Evolutionary conservation across 208 protist species (phyloP), one percentile per base, ranked within the genome.

Genomic region (Trypanosoma rangeli): DNA sequence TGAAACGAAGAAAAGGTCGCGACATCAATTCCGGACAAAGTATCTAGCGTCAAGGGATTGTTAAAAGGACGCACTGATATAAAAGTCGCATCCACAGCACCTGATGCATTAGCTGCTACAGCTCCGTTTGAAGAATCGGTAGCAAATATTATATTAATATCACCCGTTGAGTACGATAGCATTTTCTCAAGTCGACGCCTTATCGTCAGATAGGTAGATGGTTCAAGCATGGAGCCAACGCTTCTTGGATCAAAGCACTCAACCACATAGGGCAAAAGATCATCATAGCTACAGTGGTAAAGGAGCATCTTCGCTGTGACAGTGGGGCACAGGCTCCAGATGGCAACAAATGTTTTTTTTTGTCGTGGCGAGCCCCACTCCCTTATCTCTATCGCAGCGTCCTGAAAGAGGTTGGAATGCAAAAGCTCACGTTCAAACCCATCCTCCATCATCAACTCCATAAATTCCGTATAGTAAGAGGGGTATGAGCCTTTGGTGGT

Each of bases 311-410:
- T 76, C 76, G 98, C 93, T 9, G 92, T 78, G 0, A 49, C 67
- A 1, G 92, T 67, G 39, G 63, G 78, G 39, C 90, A 89, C 12
- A 68, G 84, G 31, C 87, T 94, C 73, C 95, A 98, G 12, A 98
- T 83, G 35, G 85, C 94, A 5, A 95, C 80, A 42, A 59, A 53
- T 5, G 74, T 70, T 52, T 48, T 28, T 22, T 22, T 37, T 39
- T 77, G 64, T 9, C 49, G 44, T 12, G 52, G 16, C 33, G 52
- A 52, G 4, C 68, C 72, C 60, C 67, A 68, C 5, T 55, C 42
- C 26, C 74, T 48, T 57, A 85, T 62, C 73, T 78, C 83, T 7
- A 64, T 53, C 20, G 64, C 64, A 8, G 76, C 85, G 56, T 93
- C 85, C 1, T 63, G 46, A 33, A 86, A 91, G 1, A 91, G 46